phyloP scores from a whole-genome alignment of 2,329 filamentous ascomycete genomes.

The Stemphylium beticola region DNA sequence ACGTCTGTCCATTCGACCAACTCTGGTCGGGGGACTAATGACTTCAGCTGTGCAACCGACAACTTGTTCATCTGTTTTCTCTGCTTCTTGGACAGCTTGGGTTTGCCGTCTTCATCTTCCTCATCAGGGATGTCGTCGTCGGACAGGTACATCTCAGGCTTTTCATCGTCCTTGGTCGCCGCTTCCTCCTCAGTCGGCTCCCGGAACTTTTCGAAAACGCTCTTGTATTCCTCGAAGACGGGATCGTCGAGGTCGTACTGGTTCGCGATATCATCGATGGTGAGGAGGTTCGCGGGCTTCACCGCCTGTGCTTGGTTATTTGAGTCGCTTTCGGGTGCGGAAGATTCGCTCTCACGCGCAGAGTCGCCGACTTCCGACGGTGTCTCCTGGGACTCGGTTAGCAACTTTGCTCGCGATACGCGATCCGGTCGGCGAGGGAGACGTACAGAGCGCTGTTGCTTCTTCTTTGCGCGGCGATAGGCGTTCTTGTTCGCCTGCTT shows the following conservation, averaged over 20 bases:
- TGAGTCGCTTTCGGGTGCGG: conserved; percentile 39
- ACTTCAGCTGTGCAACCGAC: conserved; percentile 94
- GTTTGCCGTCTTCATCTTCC: conserved; percentile 72
- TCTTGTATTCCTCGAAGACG: conserved; percentile 81
- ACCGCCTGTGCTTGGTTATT: conserved; percentile 48
- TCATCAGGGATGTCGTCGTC: conserved; percentile 87
- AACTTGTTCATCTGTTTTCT: conserved; percentile 89
- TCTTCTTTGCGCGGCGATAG: conserved; percentile 90
- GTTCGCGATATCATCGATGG: conserved; percentile 48
- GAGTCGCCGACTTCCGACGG: conserved; percentile 41
- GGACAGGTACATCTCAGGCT: conserved; percentile 83
- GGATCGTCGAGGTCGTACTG: conserved; percentile 72
- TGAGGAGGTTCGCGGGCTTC: conserved; percentile 54
- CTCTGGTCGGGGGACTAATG: conserved; percentile 87
- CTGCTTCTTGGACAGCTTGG: conserved; percentile 91
- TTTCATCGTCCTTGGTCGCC: conserved; percentile 61
- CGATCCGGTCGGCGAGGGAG: not conserved
- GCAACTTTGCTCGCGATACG: conserved; percentile 8
- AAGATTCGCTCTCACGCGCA: conserved; percentile 48
- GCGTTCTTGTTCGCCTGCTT: conserved; percentile 91
- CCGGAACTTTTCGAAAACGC: conserved; percentile 78
- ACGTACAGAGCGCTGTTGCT: conserved; percentile 76
- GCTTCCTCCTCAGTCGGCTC: conserved; percentile 65
- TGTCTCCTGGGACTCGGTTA: conserved; percentile 42
- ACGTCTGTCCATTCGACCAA: conserved; percentile 98